phyloP scores from a whole-genome alignment of 305 asterid species.

The Fraxinus angustifolia region DNA sequence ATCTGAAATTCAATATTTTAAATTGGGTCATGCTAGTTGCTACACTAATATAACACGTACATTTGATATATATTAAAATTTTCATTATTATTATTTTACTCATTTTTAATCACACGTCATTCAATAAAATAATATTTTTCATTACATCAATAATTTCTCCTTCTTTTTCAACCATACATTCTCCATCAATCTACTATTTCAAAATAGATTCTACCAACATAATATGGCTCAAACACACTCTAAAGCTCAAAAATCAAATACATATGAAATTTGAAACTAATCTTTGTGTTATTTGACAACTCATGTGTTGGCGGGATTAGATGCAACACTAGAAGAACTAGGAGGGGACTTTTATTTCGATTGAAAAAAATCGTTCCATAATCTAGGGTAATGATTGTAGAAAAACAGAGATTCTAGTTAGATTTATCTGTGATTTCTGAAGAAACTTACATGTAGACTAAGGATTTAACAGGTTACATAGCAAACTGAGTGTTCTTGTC shows the following conservation, averaged over 20 bases:
- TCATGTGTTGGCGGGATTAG: background rate
- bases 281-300: background rate
- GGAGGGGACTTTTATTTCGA: background rate
- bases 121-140: too few relatives aligned
- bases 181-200: too few relatives aligned
- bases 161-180: too few relatives aligned
- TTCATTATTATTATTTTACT: too few relatives aligned
- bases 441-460: background rate
- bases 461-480: background rate
- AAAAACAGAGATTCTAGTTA: background rate
- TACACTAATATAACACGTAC: background rate
- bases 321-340: background rate
- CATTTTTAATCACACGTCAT: too few relatives aligned
- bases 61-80: too few relatives aligned
- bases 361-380: background rate
- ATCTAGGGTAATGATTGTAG: background rate
- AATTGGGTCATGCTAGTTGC: background rate
- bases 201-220: too few relatives aligned
- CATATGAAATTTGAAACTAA: too few relatives aligned
- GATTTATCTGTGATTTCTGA: background rate
- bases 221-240: too few relatives aligned
- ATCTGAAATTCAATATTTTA: background rate
- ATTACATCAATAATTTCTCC: too few relatives aligned
- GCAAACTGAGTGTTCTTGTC: background rate
- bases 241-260: background rate